A percentile compares a stretch with the other conserved stretches of the same genome.
Evolutionary conservation across 306 rosid species (phyloP).

Genomic region (Rubus idaeus): DNA sequence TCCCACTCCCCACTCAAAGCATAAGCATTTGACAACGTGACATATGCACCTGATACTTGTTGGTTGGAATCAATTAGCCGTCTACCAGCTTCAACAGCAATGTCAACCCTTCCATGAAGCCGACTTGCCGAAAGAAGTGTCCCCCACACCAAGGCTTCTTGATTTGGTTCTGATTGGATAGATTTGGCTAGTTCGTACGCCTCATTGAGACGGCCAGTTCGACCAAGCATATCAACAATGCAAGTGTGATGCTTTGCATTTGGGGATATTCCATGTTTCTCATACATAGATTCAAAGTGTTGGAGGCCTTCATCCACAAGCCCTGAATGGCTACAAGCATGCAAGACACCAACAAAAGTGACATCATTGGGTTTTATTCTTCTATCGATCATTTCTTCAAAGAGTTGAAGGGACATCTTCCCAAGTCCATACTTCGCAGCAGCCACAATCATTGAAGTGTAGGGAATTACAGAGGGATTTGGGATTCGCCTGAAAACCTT

Average conservation of each 20-base stretch:
- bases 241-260: conserved; percentile 69
- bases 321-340: conserved; percentile 91
- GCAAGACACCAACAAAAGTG: conserved; percentile 77
- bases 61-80: conserved; percentile 59
- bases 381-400: conserved; percentile 65
- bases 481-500: conserved; percentile 55
- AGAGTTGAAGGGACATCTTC: conserved; percentile 52
- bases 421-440: conserved; percentile 89
- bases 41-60: conserved; percentile 70
- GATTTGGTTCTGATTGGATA: conserved; percentile 42
- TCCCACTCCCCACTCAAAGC: conserved; percentile 78
- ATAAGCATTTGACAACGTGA: conserved; percentile 68
- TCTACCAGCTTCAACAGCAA: conserved; percentile 65
- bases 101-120: conserved; percentile 79
- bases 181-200: conserved; percentile 70
- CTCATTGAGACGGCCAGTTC: conserved; percentile 62
- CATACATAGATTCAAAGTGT: conserved; percentile 55
- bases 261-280: conserved; percentile 57
- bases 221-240: conserved; percentile 76
- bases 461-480: conserved; percentile 60
- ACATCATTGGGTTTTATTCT: conserved; percentile 61
- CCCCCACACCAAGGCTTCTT: conserved; percentile 65
- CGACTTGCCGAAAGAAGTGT: conserved; percentile 81
- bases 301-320: conserved; percentile 70
- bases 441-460: conserved; percentile 81